phyloP scores from a whole-genome alignment of 208 protist genomes.

The Trypanosoma mega region DNA sequence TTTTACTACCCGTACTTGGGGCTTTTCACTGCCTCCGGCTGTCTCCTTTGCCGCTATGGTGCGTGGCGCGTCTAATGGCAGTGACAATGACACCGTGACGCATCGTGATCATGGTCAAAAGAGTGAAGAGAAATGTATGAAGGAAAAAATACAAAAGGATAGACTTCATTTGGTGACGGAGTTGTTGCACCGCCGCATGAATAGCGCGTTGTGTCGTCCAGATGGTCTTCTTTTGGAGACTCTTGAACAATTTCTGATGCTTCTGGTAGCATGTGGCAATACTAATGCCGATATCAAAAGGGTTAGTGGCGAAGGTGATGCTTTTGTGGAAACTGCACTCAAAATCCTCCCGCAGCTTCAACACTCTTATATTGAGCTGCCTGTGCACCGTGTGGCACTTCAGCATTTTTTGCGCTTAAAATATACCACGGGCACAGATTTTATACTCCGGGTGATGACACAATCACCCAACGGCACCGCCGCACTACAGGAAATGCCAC shows the following conservation, averaged over 20 bases:
- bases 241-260: constrained; percentile 18
- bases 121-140: no score
- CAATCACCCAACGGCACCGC: not conserved
- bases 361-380: constrained; percentile 5
- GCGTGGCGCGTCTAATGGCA: not conserved
- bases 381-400: constrained; percentile 21
- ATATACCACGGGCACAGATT: constrained; percentile 5
- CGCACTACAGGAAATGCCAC: constrained; percentile 26
- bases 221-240: constrained; percentile 25
- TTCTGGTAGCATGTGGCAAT: constrained; percentile 12
- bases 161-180: constrained; percentile 8
- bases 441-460: constrained; percentile 14
- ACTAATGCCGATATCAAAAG: no score
- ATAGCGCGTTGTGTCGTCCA: not conserved
- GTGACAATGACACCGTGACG: not conserved
- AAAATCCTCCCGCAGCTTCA: constrained; percentile 9
- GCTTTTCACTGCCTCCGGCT: constrained; percentile 23
- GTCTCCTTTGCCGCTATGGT: constrained; percentile 25
- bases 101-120: no score
- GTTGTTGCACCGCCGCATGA: constrained; percentile 8
- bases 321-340: not conserved
- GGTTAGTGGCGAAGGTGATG: no score
- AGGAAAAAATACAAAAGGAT: not conserved
- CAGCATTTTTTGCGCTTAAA: constrained; percentile 20
- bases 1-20: constrained; percentile 20